phyloP scores from a whole-genome alignment of 1,139 yeast genomes.

The Kodamaea sp. region DNA sequence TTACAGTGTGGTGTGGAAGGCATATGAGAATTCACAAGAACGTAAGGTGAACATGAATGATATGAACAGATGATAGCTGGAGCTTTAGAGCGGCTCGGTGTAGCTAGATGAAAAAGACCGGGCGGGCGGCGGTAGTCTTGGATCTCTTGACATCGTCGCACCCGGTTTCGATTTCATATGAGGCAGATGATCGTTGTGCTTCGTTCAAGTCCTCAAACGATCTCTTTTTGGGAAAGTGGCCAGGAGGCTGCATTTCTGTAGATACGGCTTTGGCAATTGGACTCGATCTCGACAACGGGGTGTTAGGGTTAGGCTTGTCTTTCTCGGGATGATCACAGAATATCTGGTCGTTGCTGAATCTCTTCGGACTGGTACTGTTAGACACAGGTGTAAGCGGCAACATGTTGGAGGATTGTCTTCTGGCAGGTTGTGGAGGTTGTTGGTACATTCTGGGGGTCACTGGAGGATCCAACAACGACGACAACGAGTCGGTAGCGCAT shows the following conservation, averaged over 20 bases:
- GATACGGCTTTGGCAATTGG: constrained; percentile 7
- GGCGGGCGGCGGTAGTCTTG: constrained; percentile 12
- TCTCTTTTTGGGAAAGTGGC: constrained; percentile 13
- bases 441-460: constrained; percentile 17
- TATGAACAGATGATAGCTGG: too few relatives aligned
- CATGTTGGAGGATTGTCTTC: constrained; percentile 8
- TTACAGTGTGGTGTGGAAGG: too few relatives aligned
- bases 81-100: too few relatives aligned
- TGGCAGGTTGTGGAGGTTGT: constrained; percentile 9
- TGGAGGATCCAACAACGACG: constrained; percentile 19
- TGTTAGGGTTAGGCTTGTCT: constrained; percentile 7
- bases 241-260: constrained; percentile 14
- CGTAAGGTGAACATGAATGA: constrained; percentile 1
- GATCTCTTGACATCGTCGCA: constrained; percentile 14
- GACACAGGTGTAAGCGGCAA: constrained; percentile 31
- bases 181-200: background rate
- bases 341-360: constrained; percentile 16
- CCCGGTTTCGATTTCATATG: constrained; percentile 8
- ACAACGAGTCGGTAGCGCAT: constrained; percentile 27
- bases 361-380: constrained; percentile 27
- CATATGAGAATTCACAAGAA: too few relatives aligned
- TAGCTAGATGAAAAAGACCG: constrained; percentile 15
- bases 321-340: constrained; percentile 4
- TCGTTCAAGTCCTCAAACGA: constrained; percentile 15
- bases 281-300: constrained; percentile 12